Evolutionary conservation across 2,329 filamentous ascomycete genomes (phyloP).

Genomic region (Epichloe aotearoae): DNA sequence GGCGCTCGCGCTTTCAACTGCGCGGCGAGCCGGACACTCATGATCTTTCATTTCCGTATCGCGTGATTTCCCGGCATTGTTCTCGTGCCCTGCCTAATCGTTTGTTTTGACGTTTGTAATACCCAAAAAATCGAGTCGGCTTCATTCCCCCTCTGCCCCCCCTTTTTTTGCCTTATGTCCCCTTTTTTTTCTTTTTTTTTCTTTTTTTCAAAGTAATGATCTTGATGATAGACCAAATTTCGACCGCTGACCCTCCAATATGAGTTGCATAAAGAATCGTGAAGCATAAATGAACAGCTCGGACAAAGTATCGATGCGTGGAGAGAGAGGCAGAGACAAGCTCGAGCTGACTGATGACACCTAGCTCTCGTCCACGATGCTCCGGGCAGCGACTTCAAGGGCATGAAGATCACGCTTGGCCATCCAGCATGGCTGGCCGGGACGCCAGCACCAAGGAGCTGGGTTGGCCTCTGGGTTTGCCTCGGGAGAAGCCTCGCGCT

Average conservation of each 20-base stretch:
- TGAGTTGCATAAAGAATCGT: background rate
- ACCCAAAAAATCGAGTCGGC: background rate
- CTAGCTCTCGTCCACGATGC: slow-evolving; percentile 11
- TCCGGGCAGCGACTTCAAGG: slow-evolving; percentile 15
- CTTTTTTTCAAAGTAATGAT: background rate
- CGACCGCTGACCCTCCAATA: background rate
- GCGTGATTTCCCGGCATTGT: background rate
- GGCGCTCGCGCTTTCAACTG: background rate
- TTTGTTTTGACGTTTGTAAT: background rate
- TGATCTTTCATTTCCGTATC: background rate
- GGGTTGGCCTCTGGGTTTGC: slow-evolving; percentile 12
- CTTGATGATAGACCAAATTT: background rate
- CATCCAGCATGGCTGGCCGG: slow-evolving; percentile 29
- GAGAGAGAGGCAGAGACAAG: background rate
- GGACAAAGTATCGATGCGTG: background rate
- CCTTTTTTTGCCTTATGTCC: background rate
- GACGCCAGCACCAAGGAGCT: slow-evolving; percentile 19
- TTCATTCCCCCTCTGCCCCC: background rate
- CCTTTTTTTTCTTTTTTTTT: background rate
- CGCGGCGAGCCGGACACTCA: no score
- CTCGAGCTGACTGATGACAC: no score
- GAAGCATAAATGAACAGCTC: background rate
- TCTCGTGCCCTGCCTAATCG: background rate
- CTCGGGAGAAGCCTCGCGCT: slow-evolving; percentile 7
- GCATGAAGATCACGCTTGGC: slow-evolving; percentile 22